Evolutionary conservation across 2,329 filamentous ascomycete species (phyloP), one percentile per base, ranked within the genome.

Genomic region (Trichoderma brevicompactum): DNA sequence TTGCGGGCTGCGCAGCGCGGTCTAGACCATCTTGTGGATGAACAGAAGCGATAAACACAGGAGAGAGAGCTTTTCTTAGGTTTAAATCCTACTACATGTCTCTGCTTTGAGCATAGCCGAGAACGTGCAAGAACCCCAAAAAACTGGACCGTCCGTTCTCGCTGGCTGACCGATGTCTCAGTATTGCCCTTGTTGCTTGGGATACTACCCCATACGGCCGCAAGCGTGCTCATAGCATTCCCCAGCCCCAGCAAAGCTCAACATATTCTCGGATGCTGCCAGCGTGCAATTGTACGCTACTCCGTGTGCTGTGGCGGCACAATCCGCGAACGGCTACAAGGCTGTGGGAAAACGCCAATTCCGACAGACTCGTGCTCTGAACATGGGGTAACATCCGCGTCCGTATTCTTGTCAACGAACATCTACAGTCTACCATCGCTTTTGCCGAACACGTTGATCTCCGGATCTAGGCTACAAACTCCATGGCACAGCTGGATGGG

Each of bases 141-240:
- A 28, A 36, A 43, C 53, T 56, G 38, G 53, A 13, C 13, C 28
- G 46, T 59, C 62, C 53, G 54, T 59, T 52, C 46, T 59, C 53
- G 43, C 62, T 59, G 62, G 46, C 46, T 65, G 62, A 43, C 49
- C 40, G 10, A 50, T 59, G 62, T 65, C 62, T 65, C 54, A 65
- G 23, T 12, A 19, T 38, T 40, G 60, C 28, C 60, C 60, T 53
- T 54, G 60, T 63, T 63, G 60, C 60, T 63, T 44, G 28, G 60
- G 60, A 63, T 63, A 63, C 60, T 38, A 23, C 49, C 40, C 49
- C 28, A 46, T 53, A 36, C 32, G 40, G n/a, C 61, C 43, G 61
- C 61, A 64, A 64, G 61, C 61, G 44, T 56, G 19, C 52, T 48
- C 48, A 28, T 34, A 40, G 52, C 61, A 64, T 64, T 64, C 61